Evolutionary conservation across 179 eudicot species (phyloP), one percentile per base, ranked within the genome.

Genomic region (Heliamphora pulchella): DNA sequence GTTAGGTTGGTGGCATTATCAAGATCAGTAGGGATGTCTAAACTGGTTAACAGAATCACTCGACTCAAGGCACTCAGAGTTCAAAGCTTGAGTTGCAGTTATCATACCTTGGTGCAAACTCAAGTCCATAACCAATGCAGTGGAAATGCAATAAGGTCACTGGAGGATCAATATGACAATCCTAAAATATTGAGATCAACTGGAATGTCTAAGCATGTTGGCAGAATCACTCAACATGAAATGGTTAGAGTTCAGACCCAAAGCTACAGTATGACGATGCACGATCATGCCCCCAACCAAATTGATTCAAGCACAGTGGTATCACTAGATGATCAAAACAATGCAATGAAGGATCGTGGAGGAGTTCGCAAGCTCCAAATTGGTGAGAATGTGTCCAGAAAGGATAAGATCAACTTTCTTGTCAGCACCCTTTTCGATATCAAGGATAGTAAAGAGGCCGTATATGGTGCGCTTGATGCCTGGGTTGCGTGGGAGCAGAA

Each of bases 401-500:
- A 82, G 85, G 94, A 91, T 66, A 94, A 90, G 82, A 87, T 76
- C 57, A 79, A 17, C 51, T 84, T 91, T 89, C 89, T 93, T 48
- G 86, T 90, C 22, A 86, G 63, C 61, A 83, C 90, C 39, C 94
- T 95, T 74, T 67, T 83, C 76, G 91, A 89, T 80, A 84, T 87
- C 44, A 82, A 86, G 39, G 92, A 95, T 81, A 86, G 86, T 83
- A 93, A 92, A 90, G 93, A 92, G 78, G 87, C 86, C 13, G 78
- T 93, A 10, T 93, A 95, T 80, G 89, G 94, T 50, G 85, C 93
- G 39, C 91, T 95, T 63, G 98, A 95, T 85, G 89, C 97, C 11
- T 95, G 92, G 91, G 92, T 93, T 63, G 97, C 98, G n/a, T 91
- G 93, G 97, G 98, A 95, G 78, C 88, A 84, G 63, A 84, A 88